Evolutionary conservation across 192 early-diverging fungal species (phyloP).

Genomic region (Paraglomus occultum): DNA sequence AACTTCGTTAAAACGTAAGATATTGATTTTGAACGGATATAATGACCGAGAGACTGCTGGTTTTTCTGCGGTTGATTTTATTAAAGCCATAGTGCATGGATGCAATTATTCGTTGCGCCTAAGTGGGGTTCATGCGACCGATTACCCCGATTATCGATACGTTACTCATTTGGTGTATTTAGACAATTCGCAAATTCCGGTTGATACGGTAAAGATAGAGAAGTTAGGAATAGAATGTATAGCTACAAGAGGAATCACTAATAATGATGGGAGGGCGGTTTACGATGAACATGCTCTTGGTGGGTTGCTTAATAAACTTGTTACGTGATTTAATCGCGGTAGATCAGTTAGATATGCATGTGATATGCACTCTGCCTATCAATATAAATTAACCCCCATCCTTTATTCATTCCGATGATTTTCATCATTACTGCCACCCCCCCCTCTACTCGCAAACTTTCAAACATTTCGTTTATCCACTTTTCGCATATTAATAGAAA

Average conservation of each 20-base stretch:
- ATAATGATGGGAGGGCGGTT: slow-evolving; percentile 31
- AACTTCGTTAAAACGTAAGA: slow-evolving; percentile 51
- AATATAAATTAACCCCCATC: too few species aligned
- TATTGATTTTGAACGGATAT: slow-evolving; percentile 69
- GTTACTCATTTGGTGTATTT: slow-evolving; percentile 55
- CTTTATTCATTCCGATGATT: too few species aligned
- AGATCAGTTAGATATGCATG: too few species aligned
- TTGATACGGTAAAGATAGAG: slow-evolving; percentile 45
- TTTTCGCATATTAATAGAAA: too few species aligned
- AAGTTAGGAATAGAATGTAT: slow-evolving; percentile 50
- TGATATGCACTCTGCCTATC: too few species aligned
- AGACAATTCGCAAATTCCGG: slow-evolving; percentile 48
- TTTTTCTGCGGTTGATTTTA: slow-evolving; percentile 71
- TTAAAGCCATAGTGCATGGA: slow-evolving; percentile 62
- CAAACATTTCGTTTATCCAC: too few species aligned
- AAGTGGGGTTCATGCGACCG: slow-evolving; percentile 35
- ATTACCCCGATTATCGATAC: slow-evolving; percentile 38
- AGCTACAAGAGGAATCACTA: slow-evolving; percentile 20
- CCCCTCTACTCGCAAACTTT: too few species aligned
- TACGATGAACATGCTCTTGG: slow-evolving; percentile 35
- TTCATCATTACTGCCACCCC: too few species aligned
- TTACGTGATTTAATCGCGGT: too few species aligned
- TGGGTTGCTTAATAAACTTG: background rate
- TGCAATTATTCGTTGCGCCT: slow-evolving; percentile 51
- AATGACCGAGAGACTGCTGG: slow-evolving; percentile 66